Percentiles rank a stretch among this genome's conserved stretches.
Conservation (phyloP, 2,329 filamentous ascomycete species). For the Ascochyta rabiei region DNA sequence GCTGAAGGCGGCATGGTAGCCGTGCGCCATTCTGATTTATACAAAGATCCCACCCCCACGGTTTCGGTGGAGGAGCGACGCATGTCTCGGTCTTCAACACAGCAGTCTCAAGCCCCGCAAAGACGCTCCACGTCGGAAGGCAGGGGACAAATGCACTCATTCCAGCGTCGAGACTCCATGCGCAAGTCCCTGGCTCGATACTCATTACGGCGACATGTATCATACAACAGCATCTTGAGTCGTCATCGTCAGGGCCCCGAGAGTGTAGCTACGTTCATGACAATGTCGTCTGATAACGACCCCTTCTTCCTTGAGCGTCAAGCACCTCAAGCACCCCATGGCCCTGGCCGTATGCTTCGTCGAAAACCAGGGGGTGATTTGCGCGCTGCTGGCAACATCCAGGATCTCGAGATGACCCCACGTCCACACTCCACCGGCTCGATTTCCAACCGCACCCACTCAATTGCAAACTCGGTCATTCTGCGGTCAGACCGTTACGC, state of each 20-base stretch:
- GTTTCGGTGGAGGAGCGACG: conserved; percentile 22
- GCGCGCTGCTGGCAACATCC: conserved; percentile 53
- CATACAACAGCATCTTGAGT: conserved; percentile 63
- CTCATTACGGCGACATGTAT: conserved; percentile 63
- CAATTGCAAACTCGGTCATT: conserved; percentile 48
- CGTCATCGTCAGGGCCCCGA: conserved; percentile 57
- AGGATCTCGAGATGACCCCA: conserved; percentile 51
- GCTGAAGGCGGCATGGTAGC: conserved; percentile 17
- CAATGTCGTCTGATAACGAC: conserved; percentile 51
- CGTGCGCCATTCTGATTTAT: conserved; percentile 28
- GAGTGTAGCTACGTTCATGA: conserved; percentile 64
- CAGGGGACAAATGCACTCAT: conserved; percentile 42
- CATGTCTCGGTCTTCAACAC: conserved; percentile 25
- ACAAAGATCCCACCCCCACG: conserved; percentile 21
- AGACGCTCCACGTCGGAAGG: conserved; percentile 41
- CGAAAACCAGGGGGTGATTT: conserved; percentile 57
- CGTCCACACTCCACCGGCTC: conserved; percentile 57
- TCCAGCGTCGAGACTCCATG: conserved; percentile 41
- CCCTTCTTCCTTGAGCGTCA: conserved; percentile 47
- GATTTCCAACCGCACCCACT: conserved; percentile 52
- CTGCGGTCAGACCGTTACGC: conserved; percentile 40
- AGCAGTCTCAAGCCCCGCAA: conserved; percentile 26
- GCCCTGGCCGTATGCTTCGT: conserved; percentile 50
- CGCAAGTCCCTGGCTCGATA: conserved; percentile 34
- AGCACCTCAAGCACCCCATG: conserved; percentile 26